Base-by-base conservation (phyloP, 768 basidiomycete genomes). In the Termitomyces sp. region DNA sequence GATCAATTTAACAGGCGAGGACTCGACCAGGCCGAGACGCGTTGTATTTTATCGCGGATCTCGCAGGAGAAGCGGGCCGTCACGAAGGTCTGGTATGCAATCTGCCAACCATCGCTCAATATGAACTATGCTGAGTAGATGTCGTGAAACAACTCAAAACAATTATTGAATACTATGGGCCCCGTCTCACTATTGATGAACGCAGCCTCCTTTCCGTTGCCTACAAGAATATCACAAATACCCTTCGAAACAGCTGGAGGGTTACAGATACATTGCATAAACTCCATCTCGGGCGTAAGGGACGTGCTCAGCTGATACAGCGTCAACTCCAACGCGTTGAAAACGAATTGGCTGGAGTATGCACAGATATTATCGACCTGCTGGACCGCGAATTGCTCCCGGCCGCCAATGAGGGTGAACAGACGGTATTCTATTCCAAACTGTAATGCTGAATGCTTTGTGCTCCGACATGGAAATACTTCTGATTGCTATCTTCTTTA, bases 381-480 rank as follows among this genome's bases (percentile, higher is more conserved):
- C 72, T 95, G 63, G 84, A 93, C 56, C 76, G 79, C 30, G 68
- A 74, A 35, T 70, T 77, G 18, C 63, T 77, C 5, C 72, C 72
- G 10, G 67, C 69, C 16, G 92, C 91, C 8, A 82, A 79, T 62
- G 78, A 81, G 16, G 91, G 93, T 46, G 92, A 94, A 72, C 87
- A 88, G 72, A 86, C 83, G 63, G 93, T 93, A 35, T 95, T 94
- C 77, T 94, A 94, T 78, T 87, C 84, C 70, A 95, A 95, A 77
- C 87, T 93, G 90, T 89, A 66, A 72, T 83, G 69, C 30, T 56
- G 52, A 1, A 8, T 26, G 50, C 7, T 35, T 50, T 33, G 12
- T 23, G n/a, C 20, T 43, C 14, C 2, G 35, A 20, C 13, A 13
- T 35, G 10, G 28, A 40, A 20, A n/a, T 8, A 16, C 20, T 13